phyloP scores from a whole-genome alignment of 352 stramenopile species.

The Phytophthora pini region DNA sequence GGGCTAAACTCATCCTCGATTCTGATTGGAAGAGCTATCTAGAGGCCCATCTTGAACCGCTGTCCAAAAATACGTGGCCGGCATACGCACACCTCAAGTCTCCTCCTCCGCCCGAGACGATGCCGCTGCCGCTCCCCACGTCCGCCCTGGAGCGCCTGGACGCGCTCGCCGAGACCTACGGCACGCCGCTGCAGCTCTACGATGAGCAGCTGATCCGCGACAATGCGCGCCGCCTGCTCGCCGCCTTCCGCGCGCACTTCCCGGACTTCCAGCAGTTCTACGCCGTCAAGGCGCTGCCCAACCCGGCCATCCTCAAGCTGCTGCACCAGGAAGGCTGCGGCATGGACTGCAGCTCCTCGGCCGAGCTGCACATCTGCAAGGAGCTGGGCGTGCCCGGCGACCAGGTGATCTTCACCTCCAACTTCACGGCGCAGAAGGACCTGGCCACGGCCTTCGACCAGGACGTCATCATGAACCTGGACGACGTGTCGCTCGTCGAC shows the following conservation, averaged over 20 bases:
- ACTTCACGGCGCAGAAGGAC: conserved; percentile 87
- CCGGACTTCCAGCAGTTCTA: conserved; percentile 90
- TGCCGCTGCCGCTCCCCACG: conserved; percentile 62
- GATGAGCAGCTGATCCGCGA: conserved; percentile 85
- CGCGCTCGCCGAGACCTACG: conserved; percentile 73
- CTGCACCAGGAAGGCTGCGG: conserved; percentile 85
- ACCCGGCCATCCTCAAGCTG: conserved; percentile 88
- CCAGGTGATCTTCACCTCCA: conserved; percentile 90
- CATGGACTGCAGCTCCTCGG: conserved; percentile 90
- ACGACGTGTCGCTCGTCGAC: conserved; percentile 88
- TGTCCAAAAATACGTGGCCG: conserved; percentile 17
- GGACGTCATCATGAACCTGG: conserved; percentile 89
- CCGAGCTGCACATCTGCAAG: conserved; percentile 83
- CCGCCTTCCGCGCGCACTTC: conserved; percentile 79
- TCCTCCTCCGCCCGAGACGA: conserved; percentile 19
- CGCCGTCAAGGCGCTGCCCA: conserved; percentile 91
- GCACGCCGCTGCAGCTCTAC: conserved; percentile 90
- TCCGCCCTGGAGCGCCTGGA: conserved; percentile 62
- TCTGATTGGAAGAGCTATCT: conserved; percentile 35
- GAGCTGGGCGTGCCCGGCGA: conserved; percentile 78
- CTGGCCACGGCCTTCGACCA: conserved; percentile 77
- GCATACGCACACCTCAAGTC: conserved; percentile 25
- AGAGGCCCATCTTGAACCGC: neutral
- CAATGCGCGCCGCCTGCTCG: conserved; percentile 74
- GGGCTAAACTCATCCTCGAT: conserved; percentile 19